Percentiles rank a stretch among this genome's conserved stretches.
Conservation (phyloP, 2,329 filamentous ascomycete genomes). For the Colletotrichum tropicicola region DNA sequence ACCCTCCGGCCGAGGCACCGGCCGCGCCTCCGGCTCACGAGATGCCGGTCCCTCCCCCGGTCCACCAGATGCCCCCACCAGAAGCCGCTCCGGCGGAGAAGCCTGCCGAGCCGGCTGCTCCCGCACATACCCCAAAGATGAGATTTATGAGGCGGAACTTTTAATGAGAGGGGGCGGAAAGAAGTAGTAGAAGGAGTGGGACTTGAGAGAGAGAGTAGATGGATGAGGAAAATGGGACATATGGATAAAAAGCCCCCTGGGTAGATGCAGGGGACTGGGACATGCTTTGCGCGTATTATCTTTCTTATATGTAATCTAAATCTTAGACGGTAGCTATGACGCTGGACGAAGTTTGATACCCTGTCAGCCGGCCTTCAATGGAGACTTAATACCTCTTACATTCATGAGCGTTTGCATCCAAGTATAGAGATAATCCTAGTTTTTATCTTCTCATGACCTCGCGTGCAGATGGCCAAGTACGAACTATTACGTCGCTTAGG, state of each 20-base stretch:
- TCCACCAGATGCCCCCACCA: background rate
- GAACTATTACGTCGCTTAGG: no score
- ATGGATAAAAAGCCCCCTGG: background rate
- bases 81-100: background rate
- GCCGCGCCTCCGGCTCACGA: background rate
- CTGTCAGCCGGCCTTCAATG: constrained; percentile 24
- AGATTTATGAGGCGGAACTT: constrained; percentile 7
- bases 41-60: background rate
- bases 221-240: background rate
- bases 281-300: background rate
- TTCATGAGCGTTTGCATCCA: background rate
- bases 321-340: constrained; percentile 23
- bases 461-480: background rate
- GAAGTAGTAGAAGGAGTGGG: background rate
- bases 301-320: constrained; percentile 29
- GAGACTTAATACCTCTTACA: constrained; percentile 9
- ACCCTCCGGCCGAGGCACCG: constrained; percentile 6
- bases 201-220: background rate
- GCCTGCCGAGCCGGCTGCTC: background rate
- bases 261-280: background rate
- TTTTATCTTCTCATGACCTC: background rate
- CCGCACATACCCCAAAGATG: constrained; percentile 16
- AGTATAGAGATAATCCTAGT: background rate
- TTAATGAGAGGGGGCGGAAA: background rate
- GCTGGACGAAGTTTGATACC: constrained; percentile 29